phyloP scores from a whole-genome alignment of 1,284 basidiomycete species.

The Cryptococcus wingfieldii region DNA sequence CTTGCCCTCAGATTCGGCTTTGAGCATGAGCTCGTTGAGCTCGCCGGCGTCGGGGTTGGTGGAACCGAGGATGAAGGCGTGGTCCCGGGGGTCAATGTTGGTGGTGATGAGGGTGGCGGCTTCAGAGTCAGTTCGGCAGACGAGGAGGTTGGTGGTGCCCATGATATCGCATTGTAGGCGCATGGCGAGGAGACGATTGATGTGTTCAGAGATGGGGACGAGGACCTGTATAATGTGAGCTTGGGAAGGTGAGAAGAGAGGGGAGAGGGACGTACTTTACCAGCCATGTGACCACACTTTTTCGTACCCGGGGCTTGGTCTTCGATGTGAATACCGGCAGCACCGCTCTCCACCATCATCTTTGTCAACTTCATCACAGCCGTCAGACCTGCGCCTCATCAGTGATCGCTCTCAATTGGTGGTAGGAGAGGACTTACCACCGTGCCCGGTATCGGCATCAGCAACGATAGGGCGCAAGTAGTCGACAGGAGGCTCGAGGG shows the following conservation, averaged over 20 bases:
- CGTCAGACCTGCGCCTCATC: conserved; percentile 61
- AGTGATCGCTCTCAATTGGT: neutral
- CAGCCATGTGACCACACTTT: conserved; percentile 67
- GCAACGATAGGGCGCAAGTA: conserved; percentile 91
- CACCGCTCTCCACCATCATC: conserved; percentile 72
- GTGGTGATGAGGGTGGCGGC: conserved; percentile 94
- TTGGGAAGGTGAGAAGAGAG: neutral
- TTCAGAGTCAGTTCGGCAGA: conserved; percentile 74
- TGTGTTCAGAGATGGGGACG: conserved; percentile 67
- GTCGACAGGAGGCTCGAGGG: conserved; percentile 62
- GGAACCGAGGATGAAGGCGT: conserved; percentile 89
- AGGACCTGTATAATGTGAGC: conserved; percentile 37
- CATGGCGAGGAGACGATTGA: conserved; percentile 72
- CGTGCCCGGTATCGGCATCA: conserved; percentile 76
- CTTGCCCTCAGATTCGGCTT: conserved; percentile 76
- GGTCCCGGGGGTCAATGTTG: conserved; percentile 95
- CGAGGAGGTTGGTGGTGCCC: conserved; percentile 70
- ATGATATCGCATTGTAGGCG: conserved; percentile 74
- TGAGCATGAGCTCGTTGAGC: conserved; percentile 74
- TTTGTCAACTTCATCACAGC: conserved; percentile 91
- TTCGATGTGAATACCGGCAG: conserved; percentile 70
- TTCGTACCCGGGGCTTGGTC: conserved; percentile 62
- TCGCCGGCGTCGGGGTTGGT: conserved; percentile 69
- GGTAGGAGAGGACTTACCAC: conserved; percentile 54
- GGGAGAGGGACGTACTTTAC: conserved; percentile 55